phyloP scores from a whole-genome alignment of 1,284 basidiomycete genomes.

The Tilletia horrida region DNA sequence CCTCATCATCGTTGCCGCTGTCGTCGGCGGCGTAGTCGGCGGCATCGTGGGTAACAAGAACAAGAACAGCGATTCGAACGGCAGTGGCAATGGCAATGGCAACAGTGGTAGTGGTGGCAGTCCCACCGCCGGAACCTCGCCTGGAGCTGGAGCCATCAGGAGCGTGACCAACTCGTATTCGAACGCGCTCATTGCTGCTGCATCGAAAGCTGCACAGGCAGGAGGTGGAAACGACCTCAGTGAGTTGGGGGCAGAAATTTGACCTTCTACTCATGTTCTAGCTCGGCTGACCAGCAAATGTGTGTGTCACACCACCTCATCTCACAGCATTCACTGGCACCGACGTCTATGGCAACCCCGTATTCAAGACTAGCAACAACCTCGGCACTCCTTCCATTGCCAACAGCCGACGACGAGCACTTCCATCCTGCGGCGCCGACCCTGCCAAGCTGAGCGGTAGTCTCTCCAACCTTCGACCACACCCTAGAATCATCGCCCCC shows the following conservation, averaged over 20 bases:
- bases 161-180: constrained; percentile 32
- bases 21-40: constrained; percentile 74
- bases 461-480: constrained; percentile 64
- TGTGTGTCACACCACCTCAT: background rate
- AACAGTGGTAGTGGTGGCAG: constrained; percentile 39
- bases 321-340: constrained; percentile 58
- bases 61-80: constrained; percentile 57
- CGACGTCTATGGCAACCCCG: constrained; percentile 70
- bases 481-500: constrained; percentile 88
- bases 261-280: background rate
- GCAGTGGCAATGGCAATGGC: constrained; percentile 35
- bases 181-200: constrained; percentile 56
- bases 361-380: constrained; percentile 68
- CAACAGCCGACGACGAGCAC: background rate
- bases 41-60: constrained; percentile 58
- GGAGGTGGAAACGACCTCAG: constrained; percentile 68
- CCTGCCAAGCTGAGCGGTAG: background rate
- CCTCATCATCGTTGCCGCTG: constrained; percentile 67
- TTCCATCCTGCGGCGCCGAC: background rate
- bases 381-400: constrained; percentile 28
- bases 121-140: constrained; percentile 35
- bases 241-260: background rate
- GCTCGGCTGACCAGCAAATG: background rate
- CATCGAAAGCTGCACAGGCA: constrained; percentile 64
- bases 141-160: constrained; percentile 11